phyloP scores from a whole-genome alignment of 1,284 basidiomycete genomes.

The Ganoderma sinense region DNA sequence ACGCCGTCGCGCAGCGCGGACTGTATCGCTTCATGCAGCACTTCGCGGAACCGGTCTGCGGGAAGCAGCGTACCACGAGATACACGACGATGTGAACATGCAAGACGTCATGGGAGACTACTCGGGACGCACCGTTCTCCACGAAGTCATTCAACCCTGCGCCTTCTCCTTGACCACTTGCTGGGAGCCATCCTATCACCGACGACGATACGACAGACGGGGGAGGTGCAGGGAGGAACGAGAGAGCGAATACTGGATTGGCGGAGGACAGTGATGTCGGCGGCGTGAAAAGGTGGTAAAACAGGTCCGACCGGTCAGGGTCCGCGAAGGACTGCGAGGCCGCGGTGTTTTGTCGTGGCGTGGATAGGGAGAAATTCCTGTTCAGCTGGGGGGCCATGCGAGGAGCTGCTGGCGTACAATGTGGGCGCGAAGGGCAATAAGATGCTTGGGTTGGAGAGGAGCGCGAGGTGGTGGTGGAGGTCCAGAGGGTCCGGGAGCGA shows the following conservation, averaged over 20 bases:
- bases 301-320: slow-evolving; percentile 67
- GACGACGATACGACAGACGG: slow-evolving; percentile 53
- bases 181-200: slow-evolving; percentile 77
- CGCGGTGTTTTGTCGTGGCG: neutral
- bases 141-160: slow-evolving; percentile 72
- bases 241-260: slow-evolving; percentile 66
- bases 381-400: neutral
- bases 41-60: slow-evolving; percentile 61
- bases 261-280: slow-evolving; percentile 55
- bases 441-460: neutral
- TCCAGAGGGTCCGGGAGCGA: neutral
- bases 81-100: neutral
- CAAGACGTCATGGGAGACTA: slow-evolving; percentile 33
- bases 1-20: slow-evolving; percentile 59
- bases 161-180: slow-evolving; percentile 47
- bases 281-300: slow-evolving; percentile 68
- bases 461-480: neutral
- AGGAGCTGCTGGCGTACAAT: neutral
- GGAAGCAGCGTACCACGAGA: neutral
- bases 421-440: neutral
- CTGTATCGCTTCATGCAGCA: slow-evolving; percentile 67
- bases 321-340: slow-evolving; percentile 46
- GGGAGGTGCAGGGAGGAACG: slow-evolving; percentile 58
- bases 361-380: neutral
- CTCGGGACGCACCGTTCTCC: slow-evolving; percentile 60